Evolutionary conservation across 768 basidiomycete species (phyloP).

Genomic region (Podaxis pistillaris): DNA sequence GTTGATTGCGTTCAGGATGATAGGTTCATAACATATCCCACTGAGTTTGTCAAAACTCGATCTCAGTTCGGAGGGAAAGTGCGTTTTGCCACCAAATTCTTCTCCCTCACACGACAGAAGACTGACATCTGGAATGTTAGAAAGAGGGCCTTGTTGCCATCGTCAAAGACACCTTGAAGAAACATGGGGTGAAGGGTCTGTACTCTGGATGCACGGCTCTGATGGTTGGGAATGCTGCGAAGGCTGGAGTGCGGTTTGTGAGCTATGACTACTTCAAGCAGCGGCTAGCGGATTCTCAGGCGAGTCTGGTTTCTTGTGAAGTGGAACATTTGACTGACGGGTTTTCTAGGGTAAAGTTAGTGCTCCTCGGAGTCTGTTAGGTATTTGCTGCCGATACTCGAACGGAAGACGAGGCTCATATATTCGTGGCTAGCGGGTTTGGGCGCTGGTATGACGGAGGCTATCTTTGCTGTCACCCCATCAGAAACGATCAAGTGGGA

Average conservation of each 20-base stretch:
- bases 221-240: conserved; percentile 86
- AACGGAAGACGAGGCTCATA: not conserved
- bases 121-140: conserved; percentile 23
- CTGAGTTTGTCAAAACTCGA: conserved; percentile 92
- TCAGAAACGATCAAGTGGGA: conserved; percentile 97
- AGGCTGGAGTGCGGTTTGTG: conserved; percentile 95
- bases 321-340: conserved; percentile 3
- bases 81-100: conserved; percentile 13
- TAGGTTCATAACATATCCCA: conserved; percentile 85
- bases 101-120: not conserved
- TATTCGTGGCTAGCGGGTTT: conserved; percentile 54
- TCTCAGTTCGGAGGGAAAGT: conserved; percentile 88
- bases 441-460: conserved; percentile 90
- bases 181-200: conserved; percentile 79
- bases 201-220: conserved; percentile 92
- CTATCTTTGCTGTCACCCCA: conserved; percentile 92
- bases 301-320: conserved; percentile 30
- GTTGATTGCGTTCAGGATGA: conserved; percentile 37
- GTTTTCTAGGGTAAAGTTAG: conserved; percentile 82
- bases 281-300: conserved; percentile 79
- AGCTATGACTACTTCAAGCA: conserved; percentile 93
- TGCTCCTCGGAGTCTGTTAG: conserved; percentile 80
- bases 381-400: conserved; percentile 32
- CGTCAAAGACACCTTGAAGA: conserved; percentile 67
- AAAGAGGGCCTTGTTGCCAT: conserved; percentile 72